Base-by-base conservation (phyloP, 768 basidiomycete genomes). In the Boletus rubroflammeus region DNA sequence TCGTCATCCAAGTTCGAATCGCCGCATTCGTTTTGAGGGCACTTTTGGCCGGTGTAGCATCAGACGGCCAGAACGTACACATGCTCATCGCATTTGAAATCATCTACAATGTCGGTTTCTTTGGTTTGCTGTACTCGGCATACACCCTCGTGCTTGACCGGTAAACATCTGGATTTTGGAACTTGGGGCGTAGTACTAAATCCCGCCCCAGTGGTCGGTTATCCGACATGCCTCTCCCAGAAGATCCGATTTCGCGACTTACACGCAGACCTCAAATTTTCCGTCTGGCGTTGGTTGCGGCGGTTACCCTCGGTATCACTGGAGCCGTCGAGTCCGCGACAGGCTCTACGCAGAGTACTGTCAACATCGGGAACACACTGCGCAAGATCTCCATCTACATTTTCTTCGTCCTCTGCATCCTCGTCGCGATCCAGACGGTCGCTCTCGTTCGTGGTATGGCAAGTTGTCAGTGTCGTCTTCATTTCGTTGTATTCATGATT, bases 91-190 rank as follows among this genome's bases (percentile, higher is more conserved):
- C 72, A n/a, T 65, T 63, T 47, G 59, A 66, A 50, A 54, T 72
- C 51, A 31, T 73, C 19, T 74, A 73, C 55, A 72, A 67, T 42
- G 62, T 67, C 17, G 72, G 72, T 40, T 71, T 73, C 67, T 73
- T 70, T 25, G 69, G 66, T 56, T 47, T 73, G 38, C 45, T 73
- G 8, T 73, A 69, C 47, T 72, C 67, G 13, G 64, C 70, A 17
- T 72, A 73, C 51, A 65, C 58, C 19, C 64, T 73, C 10, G 70
- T 69, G 15, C 50, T 70, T 11, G 70, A 73, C 43, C 60, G 71
- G 71, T 71, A 43, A 36, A 60, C 26, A 31, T 19, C 13, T 21
- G n/a, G 26, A 1, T 54, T 57, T 36, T 28, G 21, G 6, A 51
- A 11, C 25, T 28, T 13, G 21, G 4, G 5, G 5, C 28, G 9